Evolutionary conservation across 169 alveolate species (phyloP), one percentile per base, ranked within the genome.

Genomic region (Plasmodium malariae): DNA sequence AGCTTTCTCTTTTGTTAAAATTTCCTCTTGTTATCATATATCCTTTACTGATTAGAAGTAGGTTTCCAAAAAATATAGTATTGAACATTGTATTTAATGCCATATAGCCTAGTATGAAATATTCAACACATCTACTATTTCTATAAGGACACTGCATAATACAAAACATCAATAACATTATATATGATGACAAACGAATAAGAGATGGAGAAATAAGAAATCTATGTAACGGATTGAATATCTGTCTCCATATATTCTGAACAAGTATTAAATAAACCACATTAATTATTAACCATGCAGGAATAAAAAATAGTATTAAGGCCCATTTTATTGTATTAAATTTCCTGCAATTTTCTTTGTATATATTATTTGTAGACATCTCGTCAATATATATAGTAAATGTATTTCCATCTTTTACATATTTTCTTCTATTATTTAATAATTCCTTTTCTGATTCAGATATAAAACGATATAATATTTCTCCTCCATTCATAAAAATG

Each of bases 241-340:
- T 69, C 51, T 86, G 87, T 57, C 92, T 65, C 92, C 92, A 86
- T 17, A 71, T 37, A 11, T 70, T 71, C 24, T 86, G 65, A 12
- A 71, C 86, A 24, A 69, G 26, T 17, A 86, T 28, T 14, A 86
- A 36, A 72, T 86, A 86, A 2, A 86, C 87, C 32, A 86, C 14
- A 68, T 28, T 86, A 36, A 70, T 70, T 69, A 86, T 69, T 86
- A 86, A 26, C 92, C 92, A 86, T 70, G 92, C 74, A 1, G 92
- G 92, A 36, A 86, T 86, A 43, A 86, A 70, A 57, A 86, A 70
- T 43, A 86, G 17, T 12, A 57, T 69, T 62, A 86, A 55, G 0
- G 78, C 74, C 92, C 92, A 86, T 83, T 83, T 83, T 36, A 83
- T 67, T 28, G 28, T 83, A 28, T 83, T 83, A 69, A 51, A 83